A percentile compares a stretch with the other conserved stretches of the same genome.
These are phyloP conservation scores for Cudoniella acicularis DNA, from an alignment of 495 filamentous ascomycete species.

Conservation along the genomic window DNA sequence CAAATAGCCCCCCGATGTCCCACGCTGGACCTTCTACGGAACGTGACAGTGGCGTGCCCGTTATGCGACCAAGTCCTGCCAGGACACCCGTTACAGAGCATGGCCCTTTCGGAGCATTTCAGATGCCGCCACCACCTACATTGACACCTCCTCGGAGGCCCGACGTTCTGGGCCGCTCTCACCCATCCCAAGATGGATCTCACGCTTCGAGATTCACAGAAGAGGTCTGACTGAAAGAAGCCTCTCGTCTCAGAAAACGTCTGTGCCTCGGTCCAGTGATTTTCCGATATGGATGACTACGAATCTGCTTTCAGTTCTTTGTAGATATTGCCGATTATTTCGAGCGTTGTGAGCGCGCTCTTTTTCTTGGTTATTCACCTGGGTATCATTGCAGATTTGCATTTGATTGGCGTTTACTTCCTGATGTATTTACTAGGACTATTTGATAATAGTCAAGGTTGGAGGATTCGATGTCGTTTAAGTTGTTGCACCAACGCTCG, in stretches of 20 bases:
- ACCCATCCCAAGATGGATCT: slow-evolving; percentile 42
- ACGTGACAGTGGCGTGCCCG: slow-evolving; percentile 20
- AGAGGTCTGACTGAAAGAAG: slow-evolving; percentile 38
- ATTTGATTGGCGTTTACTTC: slow-evolving; percentile 23
- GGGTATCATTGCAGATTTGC: slow-evolving; percentile 18
- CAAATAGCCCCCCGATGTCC: slow-evolving; percentile 7
- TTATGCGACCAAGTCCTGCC: slow-evolving; percentile 31
- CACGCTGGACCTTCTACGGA: slow-evolving; percentile 2
- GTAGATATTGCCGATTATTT: slow-evolving; percentile 18
- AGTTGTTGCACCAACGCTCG: slow-evolving; percentile 4
- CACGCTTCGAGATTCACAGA: slow-evolving; percentile 50
- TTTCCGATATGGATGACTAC: slow-evolving; percentile 15
- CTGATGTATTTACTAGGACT: slow-evolving; percentile 10
- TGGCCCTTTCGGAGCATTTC: slow-evolving; percentile 29
- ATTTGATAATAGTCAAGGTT: background rate
- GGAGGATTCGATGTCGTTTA: slow-evolving; percentile 9
- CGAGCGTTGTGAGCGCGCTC: slow-evolving; percentile 2
- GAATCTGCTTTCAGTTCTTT: slow-evolving; percentile 16
- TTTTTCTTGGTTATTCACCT: slow-evolving; percentile 9
- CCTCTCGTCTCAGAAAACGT: slow-evolving; percentile 20
- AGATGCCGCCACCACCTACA: slow-evolving; percentile 16
- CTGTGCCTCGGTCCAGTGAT: slow-evolving; percentile 13
- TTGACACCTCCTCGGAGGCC: slow-evolving; percentile 30
- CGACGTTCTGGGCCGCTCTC: slow-evolving; percentile 41
- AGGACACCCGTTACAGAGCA: slow-evolving; percentile 36